Conservation (phyloP, 2,329 filamentous ascomycete species). For the Coniosporium tulheliwenetii region DNA sequence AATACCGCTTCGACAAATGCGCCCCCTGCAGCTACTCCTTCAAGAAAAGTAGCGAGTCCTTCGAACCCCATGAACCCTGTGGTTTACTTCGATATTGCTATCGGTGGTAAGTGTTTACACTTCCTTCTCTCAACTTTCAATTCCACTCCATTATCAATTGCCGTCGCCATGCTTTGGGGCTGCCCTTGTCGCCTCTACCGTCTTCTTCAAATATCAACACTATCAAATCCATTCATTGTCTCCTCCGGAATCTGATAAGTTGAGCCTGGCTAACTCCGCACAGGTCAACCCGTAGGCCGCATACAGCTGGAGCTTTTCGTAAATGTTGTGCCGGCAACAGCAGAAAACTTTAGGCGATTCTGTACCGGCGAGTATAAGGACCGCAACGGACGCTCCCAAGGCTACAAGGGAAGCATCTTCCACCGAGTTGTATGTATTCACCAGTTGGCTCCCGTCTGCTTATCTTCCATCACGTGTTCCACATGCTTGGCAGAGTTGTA, state of each 20-base stretch:
- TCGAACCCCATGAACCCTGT: not conserved
- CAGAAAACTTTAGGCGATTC: constrained; percentile 2
- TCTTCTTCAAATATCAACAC: not conserved
- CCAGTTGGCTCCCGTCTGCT: not conserved
- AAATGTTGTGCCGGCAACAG: constrained; percentile 1
- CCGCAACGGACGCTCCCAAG: not conserved
- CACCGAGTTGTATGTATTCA: constrained; percentile 1
- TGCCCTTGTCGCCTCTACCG: not conserved
- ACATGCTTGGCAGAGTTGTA: not conserved
- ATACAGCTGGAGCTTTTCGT: constrained; percentile 1
- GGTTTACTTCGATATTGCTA: constrained; percentile 1
- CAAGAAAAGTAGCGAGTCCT: not conserved
- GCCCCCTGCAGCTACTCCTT: not conserved
- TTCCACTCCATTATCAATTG: not conserved
- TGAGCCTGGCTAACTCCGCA: not conserved
- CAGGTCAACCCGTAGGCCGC: not conserved
- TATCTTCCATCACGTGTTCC: not conserved
- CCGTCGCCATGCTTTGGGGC: not conserved
- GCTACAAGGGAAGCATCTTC: constrained; percentile 1
- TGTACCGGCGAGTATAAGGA: constrained; percentile 1
- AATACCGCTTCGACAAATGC: no score
- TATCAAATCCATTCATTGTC: not conserved
- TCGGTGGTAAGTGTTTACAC: not conserved
- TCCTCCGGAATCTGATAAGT: not conserved
- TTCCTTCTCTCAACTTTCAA: not conserved